These are phyloP conservation scores for Ophiosphaerella herpotricha DNA, from an alignment of 2,329 filamentous ascomycete genomes.

Conservation along the genomic window DNA sequence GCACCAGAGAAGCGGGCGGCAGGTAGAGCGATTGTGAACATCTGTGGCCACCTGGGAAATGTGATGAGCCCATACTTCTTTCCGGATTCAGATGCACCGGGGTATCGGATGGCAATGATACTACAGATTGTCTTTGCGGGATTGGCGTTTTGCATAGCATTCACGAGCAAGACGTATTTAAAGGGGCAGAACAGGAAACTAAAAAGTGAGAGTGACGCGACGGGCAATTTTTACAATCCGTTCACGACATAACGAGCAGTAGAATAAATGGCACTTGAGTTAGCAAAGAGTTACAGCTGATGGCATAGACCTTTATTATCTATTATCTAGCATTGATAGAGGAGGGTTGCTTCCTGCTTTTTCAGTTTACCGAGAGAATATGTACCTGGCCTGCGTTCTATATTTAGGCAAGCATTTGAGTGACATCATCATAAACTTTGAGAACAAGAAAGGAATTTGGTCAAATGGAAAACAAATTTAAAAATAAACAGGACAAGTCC, in stretches of 20 bases:
- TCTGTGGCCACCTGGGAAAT: slow-evolving; percentile 46
- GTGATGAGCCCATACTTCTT: slow-evolving; percentile 51
- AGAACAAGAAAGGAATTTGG: not conserved
- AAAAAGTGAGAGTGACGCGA: slow-evolving; percentile 7
- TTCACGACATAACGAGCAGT: slow-evolving; percentile 11
- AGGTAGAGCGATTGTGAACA: slow-evolving; percentile 45
- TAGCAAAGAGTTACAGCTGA: not conserved
- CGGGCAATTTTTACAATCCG: slow-evolving; percentile 2
- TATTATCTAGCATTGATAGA: too few relatives aligned
- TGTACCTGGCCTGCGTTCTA: too few relatives aligned
- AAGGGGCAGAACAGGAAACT: slow-evolving; percentile 16
- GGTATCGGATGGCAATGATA: slow-evolving; percentile 21
- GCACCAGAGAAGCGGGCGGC: slow-evolving; percentile 47
- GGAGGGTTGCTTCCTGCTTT: too few relatives aligned
- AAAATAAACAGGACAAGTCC: not conserved
- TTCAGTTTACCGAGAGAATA: too few relatives aligned
- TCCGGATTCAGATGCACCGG: slow-evolving; percentile 12
- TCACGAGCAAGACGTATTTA: slow-evolving; percentile 12
- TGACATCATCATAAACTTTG: too few relatives aligned
- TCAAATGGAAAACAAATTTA: slow-evolving; percentile 1
- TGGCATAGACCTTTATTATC: not conserved
- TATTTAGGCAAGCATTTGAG: too few relatives aligned
- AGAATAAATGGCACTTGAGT: not conserved
- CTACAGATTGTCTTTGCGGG: slow-evolving; percentile 18
- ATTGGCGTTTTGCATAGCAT: slow-evolving; percentile 11